These are phyloP conservation scores for Solanum hybrid DNA, from an alignment of 305 asterid species.

Conservation along the genomic window DNA sequence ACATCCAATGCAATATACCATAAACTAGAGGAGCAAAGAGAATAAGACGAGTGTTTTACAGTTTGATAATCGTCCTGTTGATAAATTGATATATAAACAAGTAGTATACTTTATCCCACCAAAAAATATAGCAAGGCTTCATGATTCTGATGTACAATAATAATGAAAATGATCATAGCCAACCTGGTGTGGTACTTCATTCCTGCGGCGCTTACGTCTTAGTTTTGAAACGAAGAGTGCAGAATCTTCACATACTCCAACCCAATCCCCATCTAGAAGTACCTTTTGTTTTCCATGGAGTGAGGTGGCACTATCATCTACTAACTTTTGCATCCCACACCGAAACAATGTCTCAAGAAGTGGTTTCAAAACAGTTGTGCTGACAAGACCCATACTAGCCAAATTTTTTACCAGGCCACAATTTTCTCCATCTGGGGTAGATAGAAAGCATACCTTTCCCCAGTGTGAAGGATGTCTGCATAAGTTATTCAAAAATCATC, in stretches of 20 bases:
- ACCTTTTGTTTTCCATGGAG: conserved; percentile 50
- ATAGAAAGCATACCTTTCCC: conserved; percentile 89
- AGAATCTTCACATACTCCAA: conserved; percentile 73
- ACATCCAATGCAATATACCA: neutral
- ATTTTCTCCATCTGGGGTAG: conserved; percentile 98
- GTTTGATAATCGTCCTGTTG: neutral
- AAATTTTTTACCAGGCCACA: conserved; percentile 95
- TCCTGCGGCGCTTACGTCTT: conserved; percentile 62
- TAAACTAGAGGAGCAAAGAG: neutral
- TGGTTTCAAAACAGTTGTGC: conserved; percentile 38
- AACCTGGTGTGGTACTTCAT: conserved; percentile 67
- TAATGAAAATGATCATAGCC: conserved; percentile 15
- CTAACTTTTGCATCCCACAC: conserved; percentile 72
- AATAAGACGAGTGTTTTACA: neutral
- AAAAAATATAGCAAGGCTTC: neutral
- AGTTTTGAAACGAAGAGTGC: conserved; percentile 54
- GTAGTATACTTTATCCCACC: neutral
- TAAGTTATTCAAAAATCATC: conserved; percentile 11
- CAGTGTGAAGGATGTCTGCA: conserved; percentile 94
- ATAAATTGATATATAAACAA: neutral
- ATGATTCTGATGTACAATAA: neutral
- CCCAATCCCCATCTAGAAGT: conserved; percentile 88
- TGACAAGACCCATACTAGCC: conserved; percentile 80
- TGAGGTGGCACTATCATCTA: conserved; percentile 33
- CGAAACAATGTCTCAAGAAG: conserved; percentile 35